Base-by-base conservation (phyloP, 2,329 filamentous ascomycete species). In the Diatrype stigma region DNA sequence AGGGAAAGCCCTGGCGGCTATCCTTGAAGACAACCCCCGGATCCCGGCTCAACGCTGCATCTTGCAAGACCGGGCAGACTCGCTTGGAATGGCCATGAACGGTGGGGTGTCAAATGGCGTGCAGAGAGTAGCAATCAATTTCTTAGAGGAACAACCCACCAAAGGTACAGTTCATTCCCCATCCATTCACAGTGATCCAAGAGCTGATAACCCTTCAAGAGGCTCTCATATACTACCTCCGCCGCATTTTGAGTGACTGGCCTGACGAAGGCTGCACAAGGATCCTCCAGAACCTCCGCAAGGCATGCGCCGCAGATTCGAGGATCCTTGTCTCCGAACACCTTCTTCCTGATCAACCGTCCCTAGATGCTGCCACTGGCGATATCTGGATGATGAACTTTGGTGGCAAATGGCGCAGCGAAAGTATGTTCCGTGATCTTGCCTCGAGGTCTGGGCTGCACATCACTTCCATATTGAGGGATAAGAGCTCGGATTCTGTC, bases 381-480 rank as follows among this genome's bases (percentile, higher is more conserved):
- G 48, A 50, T 30, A 50, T 50, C 30, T 50, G 42, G 30, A 50
- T 50, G 32, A 11, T 46, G 48, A 50, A 46, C 14, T 46, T 50
- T 16, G 48, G 48, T 17, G 48, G 48, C 42, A 46, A 42, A 37
- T 32, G 37, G 42, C 48, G 48, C 34, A 42, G 32, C n/a, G 42
- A 50, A 40, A 38, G 35, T 6, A 32, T 30, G 32, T 42, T 46
- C 40, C 26, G 22, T 11, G 48, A 37, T n/a, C 42, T 46, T 16
- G 48, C 48, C 7, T 26, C 42, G 19, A 30, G 35, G 21, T 42
- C 42, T 16, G 48, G 42, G 16, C 17, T 50, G 21, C 16, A 23
- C 19, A 40, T 50, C 23, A 6, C 48, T 6, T 46, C 42, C 11
- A 23, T 46, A 8, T 10, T 22, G 12, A 45, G 26, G 19, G 35